These are phyloP conservation scores for Gracilaria domingensis DNA, from an alignment of 23 red algal genomes.

Conservation along the genomic window DNA sequence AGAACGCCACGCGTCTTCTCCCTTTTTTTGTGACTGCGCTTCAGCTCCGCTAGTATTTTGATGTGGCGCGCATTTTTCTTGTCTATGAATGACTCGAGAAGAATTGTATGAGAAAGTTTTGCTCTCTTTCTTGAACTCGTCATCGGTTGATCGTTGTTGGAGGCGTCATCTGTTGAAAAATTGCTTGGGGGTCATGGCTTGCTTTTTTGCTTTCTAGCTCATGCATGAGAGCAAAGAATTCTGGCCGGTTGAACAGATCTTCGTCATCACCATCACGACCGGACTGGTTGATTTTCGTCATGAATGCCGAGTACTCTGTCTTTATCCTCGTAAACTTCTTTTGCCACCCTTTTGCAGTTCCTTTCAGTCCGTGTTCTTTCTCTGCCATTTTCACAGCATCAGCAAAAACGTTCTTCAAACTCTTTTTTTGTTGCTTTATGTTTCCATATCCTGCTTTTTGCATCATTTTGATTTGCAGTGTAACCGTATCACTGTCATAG, in stretches of 20 bases:
- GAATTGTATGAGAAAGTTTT: too few relatives aligned
- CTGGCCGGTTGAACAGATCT: conserved; percentile 26
- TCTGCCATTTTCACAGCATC: neutral
- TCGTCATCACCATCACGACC: conserved; percentile 34
- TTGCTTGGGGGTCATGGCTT: neutral
- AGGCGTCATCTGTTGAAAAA: too few relatives aligned
- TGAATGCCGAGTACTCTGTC: conserved; percentile 33
- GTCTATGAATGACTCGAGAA: too few relatives aligned
- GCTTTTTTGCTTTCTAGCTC: conserved; percentile 35
- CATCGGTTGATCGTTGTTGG: too few relatives aligned
- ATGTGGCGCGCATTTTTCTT: too few relatives aligned
- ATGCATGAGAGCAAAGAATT: conserved; percentile 39
- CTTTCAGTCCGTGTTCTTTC: conserved; percentile 6
- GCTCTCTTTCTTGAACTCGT: too few relatives aligned
- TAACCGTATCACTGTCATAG: conserved; percentile 35
- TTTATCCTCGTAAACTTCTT: conserved; percentile 48
- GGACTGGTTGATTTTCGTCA: conserved; percentile 31
- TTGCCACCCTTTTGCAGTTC: conserved; percentile 23
- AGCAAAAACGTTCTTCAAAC: conserved; percentile 28
- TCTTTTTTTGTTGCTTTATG: conserved; percentile 42
- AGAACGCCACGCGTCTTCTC: too few relatives aligned
- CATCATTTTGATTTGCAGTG: conserved; percentile 3
- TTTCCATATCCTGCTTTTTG: conserved; percentile 15
- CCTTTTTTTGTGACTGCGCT: too few relatives aligned
- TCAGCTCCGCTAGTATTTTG: too few relatives aligned